Evolutionary conservation across 495 filamentous ascomycete species (phyloP).

Genomic region (Poronia punctata): DNA sequence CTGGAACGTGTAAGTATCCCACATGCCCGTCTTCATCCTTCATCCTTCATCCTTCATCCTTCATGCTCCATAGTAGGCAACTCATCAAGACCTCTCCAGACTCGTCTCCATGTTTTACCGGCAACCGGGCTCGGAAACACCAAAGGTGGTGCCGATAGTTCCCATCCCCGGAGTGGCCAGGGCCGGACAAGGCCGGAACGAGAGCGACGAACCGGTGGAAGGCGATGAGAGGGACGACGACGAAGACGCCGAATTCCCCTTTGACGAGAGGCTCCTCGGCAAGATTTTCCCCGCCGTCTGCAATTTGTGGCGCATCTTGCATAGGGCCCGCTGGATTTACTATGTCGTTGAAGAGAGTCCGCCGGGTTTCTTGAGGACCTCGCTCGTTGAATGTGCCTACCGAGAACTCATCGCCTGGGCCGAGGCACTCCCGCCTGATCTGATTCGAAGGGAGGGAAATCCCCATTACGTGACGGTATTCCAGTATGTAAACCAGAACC

Average conservation of each 20-base stretch:
- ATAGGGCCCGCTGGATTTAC: conserved; percentile 18
- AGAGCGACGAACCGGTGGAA: neutral
- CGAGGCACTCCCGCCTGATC: conserved; percentile 9
- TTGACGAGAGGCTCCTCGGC: neutral
- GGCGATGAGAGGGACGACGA: neutral
- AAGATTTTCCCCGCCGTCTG: conserved; percentile 13
- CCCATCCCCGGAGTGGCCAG: conserved; percentile 14
- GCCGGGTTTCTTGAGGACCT: conserved; percentile 2
- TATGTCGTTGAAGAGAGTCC: conserved; percentile 7
- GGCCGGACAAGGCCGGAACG: neutral
- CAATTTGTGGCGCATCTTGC: conserved; percentile 16
- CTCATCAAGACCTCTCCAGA: conserved; percentile 2
- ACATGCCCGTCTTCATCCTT: no score
- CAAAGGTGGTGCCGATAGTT: conserved; percentile 7
- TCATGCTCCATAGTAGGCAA: no score
- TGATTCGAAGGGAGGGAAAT: conserved; percentile 7
- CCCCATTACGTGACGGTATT: conserved; percentile 16
- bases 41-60: no score
- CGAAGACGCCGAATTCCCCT: neutral
- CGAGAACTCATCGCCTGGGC: conserved; percentile 18
- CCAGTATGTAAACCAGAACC: no score
- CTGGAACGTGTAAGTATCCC: conserved; percentile 19
- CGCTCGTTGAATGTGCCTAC: conserved; percentile 17
- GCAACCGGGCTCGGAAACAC: conserved; percentile 13
- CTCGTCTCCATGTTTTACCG: conserved; percentile 18